Conservation (phyloP, 768 basidiomycete genomes). For the Rubroboletus pulcherrimus region DNA sequence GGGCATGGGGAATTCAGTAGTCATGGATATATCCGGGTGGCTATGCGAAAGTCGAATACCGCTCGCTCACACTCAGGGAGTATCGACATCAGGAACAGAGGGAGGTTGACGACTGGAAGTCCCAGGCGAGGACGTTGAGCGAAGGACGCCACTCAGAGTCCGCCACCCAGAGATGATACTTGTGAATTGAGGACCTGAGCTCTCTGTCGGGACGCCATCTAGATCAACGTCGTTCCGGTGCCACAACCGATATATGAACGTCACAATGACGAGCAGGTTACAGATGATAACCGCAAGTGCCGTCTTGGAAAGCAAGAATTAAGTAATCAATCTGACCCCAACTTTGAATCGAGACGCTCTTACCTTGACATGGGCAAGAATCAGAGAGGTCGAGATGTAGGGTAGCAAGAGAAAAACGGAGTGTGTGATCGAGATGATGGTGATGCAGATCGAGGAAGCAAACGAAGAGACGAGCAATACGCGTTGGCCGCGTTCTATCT, state of each 20-base stretch:
- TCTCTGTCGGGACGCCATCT: not conserved
- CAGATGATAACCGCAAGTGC: conserved; percentile 12
- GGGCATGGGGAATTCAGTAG: too few relatives aligned
- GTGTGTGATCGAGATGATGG: conserved; percentile 7
- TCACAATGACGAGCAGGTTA: conserved; percentile 10
- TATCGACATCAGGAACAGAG: not conserved
- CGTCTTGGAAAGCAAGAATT: conserved; percentile 1
- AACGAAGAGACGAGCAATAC: conserved; percentile 9
- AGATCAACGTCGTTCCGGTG: not conserved
- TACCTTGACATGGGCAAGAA: conserved; percentile 14
- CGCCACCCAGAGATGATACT: not conserved
- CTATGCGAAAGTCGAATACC: too few relatives aligned
- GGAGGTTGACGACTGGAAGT: not conserved
- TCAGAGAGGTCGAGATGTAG: not conserved
- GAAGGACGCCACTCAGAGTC: not conserved
- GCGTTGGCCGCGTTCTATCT: not conserved
- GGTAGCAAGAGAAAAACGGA: not conserved
- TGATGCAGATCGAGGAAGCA: conserved; percentile 12
- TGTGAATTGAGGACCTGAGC: not conserved
- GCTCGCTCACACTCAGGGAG: too few relatives aligned
- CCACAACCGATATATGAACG: conserved; percentile 6
- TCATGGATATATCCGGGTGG: too few relatives aligned
- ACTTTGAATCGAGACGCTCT: not conserved
- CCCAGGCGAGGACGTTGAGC: not conserved
- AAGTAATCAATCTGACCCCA: not conserved